Evolutionary conservation across 306 rosid genomes (phyloP), one percentile per base, ranked within the genome.

Genomic region (Nissolia schottii): DNA sequence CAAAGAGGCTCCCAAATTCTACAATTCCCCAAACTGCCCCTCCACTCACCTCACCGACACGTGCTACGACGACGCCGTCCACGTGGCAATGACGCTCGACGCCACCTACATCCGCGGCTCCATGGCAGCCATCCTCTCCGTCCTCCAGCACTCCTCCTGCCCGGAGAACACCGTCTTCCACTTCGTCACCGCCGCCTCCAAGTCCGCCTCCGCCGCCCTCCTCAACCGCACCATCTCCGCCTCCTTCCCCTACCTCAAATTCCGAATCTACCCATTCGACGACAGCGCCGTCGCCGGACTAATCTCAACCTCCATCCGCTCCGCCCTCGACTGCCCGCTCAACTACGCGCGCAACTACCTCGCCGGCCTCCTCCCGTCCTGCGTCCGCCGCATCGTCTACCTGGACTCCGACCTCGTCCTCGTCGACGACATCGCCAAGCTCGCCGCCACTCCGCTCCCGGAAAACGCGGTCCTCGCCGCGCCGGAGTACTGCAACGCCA

Each of bases 301-400:
- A 23, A 89, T 94, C 67, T 91, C 99, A 27, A 91, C 97, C 63
- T 94, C 99, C 5, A 91, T 94, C 38, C 90, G 99, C 35, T 79
- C 96, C 12, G 99, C 99, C 3, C 77, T 94, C 0, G 99, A 94
- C 75, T 89, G 90, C 25, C 96, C 99, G 0, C 89, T 94, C 63
- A 94, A 94, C 79, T 94, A 94, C 81, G 99, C 99, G 0, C 99
- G 99, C 18, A 94, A 89, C 77, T 94, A 94, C 85, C 59, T 94
- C 8, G 83, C 97, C 13, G 50, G 70, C n/a, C 77, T 91, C 51
- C 85, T 94, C 67, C 95, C 99, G 0, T 16, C 46, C 0, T 83
- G 86, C 12, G 87, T 94, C 13, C 58, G 29, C 3, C 86, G 70
- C 2, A 83, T 86, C 48, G 97, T 94, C 35, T 94, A 94, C 85